These are phyloP conservation scores for Monilinia vaccinii-corymbosi DNA, from an alignment of 2,329 filamentous ascomycete species.

Conservation along the genomic window DNA sequence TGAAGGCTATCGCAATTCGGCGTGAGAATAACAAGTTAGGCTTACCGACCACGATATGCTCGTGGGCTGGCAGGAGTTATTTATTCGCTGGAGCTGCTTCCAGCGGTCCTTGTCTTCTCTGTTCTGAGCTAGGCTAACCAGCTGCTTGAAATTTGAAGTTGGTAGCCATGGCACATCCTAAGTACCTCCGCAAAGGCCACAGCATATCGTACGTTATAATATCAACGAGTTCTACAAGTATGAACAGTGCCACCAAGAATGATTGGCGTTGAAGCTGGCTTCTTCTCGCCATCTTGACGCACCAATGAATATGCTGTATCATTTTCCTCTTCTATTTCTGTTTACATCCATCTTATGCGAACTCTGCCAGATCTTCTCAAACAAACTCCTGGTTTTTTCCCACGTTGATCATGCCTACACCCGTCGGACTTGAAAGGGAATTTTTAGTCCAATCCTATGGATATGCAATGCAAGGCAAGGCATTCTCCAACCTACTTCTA, in stretches of 20 bases:
- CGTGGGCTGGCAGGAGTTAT: not conserved
- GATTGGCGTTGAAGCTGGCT: not conserved
- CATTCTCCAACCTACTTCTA: not conserved
- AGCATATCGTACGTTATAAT: conserved; percentile 10
- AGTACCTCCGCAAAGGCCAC: conserved; percentile 6
- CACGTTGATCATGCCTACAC: conserved; percentile 7
- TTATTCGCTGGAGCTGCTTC: not conserved
- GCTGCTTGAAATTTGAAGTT: conserved; percentile 1
- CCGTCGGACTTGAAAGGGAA: conserved; percentile 3
- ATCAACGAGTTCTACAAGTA: not conserved
- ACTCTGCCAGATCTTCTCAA: not conserved
- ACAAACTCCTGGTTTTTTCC: not conserved
- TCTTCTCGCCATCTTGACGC: not conserved
- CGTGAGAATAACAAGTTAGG: not conserved
- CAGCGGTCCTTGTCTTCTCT: not conserved
- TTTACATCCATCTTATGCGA: not conserved
- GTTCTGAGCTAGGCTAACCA: not conserved
- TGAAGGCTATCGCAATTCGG: not conserved
- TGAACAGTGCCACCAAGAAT: not conserved
- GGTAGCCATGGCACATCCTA: conserved; percentile 1
- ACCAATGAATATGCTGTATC: not conserved
- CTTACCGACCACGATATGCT: not conserved
- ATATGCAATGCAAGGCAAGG: not conserved
- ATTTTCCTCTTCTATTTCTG: not conserved
- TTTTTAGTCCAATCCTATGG: not conserved